Evolutionary conservation across 306 rosid species (phyloP), one percentile per base, ranked within the genome.

Genomic region (Casuarina cunninghamiana): DNA sequence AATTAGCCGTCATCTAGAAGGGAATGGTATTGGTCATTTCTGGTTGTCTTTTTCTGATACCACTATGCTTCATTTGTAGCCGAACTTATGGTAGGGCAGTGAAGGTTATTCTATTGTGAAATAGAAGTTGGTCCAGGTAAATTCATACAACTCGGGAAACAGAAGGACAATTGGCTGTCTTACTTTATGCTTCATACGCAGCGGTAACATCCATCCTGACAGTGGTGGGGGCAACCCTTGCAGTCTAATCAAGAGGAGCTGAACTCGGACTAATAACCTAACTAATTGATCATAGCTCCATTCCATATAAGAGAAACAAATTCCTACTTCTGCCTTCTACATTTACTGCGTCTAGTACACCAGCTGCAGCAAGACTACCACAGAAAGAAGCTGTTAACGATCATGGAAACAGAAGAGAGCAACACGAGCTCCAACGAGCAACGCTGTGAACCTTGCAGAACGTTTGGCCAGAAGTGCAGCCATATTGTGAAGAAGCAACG

Each of bases 401-500:
- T 78, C 84, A 88, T 87, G 91, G 88, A 83, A 61, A 70, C 77
- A 69, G 74, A 84, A 55, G 90, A 83, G 79, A 84, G 80, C 82
- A 81, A 39, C 77, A 84, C 78, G 73, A 78, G 74, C 81, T 49
- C n/a, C 19, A 51, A 57, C 60, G 77, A 83, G 1, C 78, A 84
- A 48, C 65, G 46, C 35, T 90, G 92, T 74, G 88, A 85, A 42
- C 89, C 90, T 1, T 80, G 91, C 81, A 85, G 82, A 83, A 84
- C 93, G 1, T 91, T 91, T 76, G 90, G 90, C n/a, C 77, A 88
- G 69, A 91, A 89, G 82, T 88, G 94, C 72, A 83, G 85, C 63
- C 94, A 84, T 49, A 21, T 89, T 21, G 89, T 92, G 88, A 86
- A 92, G 96, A 90, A 92, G 84, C 97, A 92, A 79, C 60, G 97